Base-by-base conservation (phyloP, 768 basidiomycete genomes). In the Mycena vulgaris region DNA sequence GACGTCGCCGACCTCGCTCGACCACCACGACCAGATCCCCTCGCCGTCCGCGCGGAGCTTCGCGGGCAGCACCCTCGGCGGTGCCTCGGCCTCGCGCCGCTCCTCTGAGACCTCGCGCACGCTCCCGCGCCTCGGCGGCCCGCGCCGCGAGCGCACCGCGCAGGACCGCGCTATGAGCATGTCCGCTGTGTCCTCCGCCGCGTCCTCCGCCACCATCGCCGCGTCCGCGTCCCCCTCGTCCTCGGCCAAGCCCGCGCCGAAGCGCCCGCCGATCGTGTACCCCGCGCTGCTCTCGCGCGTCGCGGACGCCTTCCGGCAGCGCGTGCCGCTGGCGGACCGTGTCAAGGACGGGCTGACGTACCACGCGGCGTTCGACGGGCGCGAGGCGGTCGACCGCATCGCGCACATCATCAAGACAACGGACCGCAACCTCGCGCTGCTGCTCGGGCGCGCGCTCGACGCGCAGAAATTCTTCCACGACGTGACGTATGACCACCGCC, bases 401-500 rank as follows among this genome's bases (percentile, higher is more conserved):
- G 93, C 96, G 17, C 96, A 98, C 78, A 97, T 99, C 78, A 98
- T 99, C 88, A 97, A 97, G 83, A 99, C 98, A 4, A 95, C 96
- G 8, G 98, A 99, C 82, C 89, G 98, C 17, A 99, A 98, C 80
- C 88, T 99, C 30, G 98, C 98, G 14, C 83, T 99, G 51, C 86
- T 99, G 3, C 88, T 99, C n/a, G 98, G 98, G 7, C 89, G 98
- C 47, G 96, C 98, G 3, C 85, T 99, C 61, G 98, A 99, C 77
- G 93, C 97, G 11, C 98, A 99, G 80, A 99, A 99, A 83, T 99
- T 96, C 83, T 99, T 99, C 79, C 98, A 99, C 77, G 98, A 99
- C 77, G 98, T 99, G 74, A 98, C 98, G 11, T 99, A 99, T 78
- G 97, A 98, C 77, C 98, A 99, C 79, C 92, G 97, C 17, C 79